Conservation (phyloP, 129 eudicot species). For the Artemisia annua region DNA sequence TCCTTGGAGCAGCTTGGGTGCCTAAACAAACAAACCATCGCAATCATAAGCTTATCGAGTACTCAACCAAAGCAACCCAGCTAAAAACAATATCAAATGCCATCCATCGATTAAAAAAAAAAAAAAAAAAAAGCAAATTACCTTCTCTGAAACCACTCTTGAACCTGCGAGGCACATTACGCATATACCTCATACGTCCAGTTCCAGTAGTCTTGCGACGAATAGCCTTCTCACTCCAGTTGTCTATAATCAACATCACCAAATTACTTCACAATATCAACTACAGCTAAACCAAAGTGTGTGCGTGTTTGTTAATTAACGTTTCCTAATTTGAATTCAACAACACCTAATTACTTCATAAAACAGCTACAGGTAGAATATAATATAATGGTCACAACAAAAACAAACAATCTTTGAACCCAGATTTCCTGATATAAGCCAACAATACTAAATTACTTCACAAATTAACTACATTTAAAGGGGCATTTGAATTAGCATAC, state of each 20-base stretch:
- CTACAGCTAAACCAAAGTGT: no score
- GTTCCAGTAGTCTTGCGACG: constrained; percentile 63
- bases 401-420: no score
- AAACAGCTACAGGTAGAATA: no score
- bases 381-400: no score
- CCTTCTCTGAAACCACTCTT: constrained; percentile 66
- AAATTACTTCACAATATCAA: background rate
- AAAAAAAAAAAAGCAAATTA: background rate
- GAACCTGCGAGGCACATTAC: constrained; percentile 60
- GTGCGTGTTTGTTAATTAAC: no score
- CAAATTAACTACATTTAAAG: no score
- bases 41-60: background rate
- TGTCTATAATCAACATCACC: constrained; percentile 26
- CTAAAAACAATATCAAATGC: background rate
- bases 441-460: no score
- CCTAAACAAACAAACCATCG: constrained; percentile 23
- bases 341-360: no score
- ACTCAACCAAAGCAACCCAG: background rate
- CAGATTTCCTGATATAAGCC: no score
- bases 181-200: constrained; percentile 64
- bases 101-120: background rate
- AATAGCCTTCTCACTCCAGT: constrained; percentile 52
- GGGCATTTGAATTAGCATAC: no score
- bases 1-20: constrained; percentile 61
- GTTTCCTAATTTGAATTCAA: no score